Evolutionary conservation across 1,284 basidiomycete species (phyloP), one percentile per base, ranked within the genome.

Genomic region (Apiotrichum porosum): DNA sequence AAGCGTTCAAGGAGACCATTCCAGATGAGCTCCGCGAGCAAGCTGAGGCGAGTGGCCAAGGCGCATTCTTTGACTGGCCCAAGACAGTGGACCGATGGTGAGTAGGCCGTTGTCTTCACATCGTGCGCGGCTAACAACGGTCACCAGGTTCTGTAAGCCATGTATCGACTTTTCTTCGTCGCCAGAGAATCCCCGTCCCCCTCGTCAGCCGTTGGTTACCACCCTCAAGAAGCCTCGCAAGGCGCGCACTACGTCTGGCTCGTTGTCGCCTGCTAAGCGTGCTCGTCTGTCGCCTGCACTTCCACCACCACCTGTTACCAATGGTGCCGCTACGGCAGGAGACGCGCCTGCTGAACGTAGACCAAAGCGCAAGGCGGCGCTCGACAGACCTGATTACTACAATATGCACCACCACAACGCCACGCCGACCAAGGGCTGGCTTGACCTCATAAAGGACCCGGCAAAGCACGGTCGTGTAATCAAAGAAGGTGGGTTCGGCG

Each of bases 331-430:
- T 15, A 18, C 21, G 4, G 19, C 41, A 12, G 18, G 45, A 3
- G 38, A 49, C 18, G 40, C 37, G 28, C 10, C 40, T 3, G 17
- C 43, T 9, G 51, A 51, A 18, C 40, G 46, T 0, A 42, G 69
- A 17, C 72, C 71, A 4, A 74, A 72, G 45, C 61, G 72, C 18
- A 60, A 66, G 36, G 68, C 65, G 1, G 65, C 69, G 4, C 42
- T 67, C 21, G 56, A 67, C 23, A 47, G 59, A 15, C 65, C 66
- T 2, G 72, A 74, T 42, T 74, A 74, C 49, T 59, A 65, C 42
- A 69, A 68, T 26, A 54, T 72, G 49, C 69, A 74, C 48, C 61
- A 74, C 44, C 66, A 67, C 19, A 65, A 66, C 22, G 58, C 71
- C 9, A 69, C 69, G 8, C 70, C 72, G 12, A 74, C 72, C 5